phyloP scores from a whole-genome alignment of 768 basidiomycete species.

The Kwoniella sp. region DNA sequence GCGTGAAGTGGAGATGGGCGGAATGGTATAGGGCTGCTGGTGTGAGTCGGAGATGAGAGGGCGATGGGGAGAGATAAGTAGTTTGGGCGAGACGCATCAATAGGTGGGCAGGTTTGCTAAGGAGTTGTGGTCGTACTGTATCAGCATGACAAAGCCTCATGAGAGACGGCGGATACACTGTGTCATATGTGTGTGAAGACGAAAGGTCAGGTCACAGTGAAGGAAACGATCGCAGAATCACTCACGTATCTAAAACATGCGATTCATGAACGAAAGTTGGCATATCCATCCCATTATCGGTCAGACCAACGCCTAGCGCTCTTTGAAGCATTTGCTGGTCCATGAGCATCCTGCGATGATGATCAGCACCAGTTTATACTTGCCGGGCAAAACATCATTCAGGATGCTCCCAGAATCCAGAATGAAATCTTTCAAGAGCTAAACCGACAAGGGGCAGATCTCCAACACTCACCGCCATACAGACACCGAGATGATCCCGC shows the following conservation, averaged over 20 bases:
- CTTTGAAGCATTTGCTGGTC: constrained; percentile 36
- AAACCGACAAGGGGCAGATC: too few relatives aligned
- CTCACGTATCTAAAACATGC: constrained; percentile 30
- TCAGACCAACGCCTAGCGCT: constrained; percentile 26
- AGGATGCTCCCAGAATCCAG: too few relatives aligned
- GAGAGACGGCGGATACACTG: too few relatives aligned
- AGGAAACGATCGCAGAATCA: too few relatives aligned
- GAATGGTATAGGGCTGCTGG: constrained; percentile 47
- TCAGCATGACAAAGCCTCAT: too few relatives aligned
- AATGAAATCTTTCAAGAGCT: too few relatives aligned
- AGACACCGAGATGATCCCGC: constrained; percentile 6
- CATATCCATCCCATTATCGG: constrained; percentile 19
- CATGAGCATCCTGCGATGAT: constrained; percentile 17
- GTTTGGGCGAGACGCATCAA: constrained; percentile 24
- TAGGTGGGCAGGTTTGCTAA: constrained; percentile 25
- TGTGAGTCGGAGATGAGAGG: constrained; percentile 32
- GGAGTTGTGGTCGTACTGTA: not conserved
- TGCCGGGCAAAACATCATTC: too few relatives aligned
- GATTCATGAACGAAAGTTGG: constrained; percentile 20
- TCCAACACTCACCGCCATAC: constrained; percentile 43
- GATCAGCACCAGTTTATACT: too few relatives aligned
- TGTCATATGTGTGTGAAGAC: too few relatives aligned
- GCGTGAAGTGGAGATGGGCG: constrained; percentile 36
- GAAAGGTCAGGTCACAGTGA: too few relatives aligned
- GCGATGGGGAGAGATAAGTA: constrained; percentile 19